Percentiles rank a stretch among this genome's conserved stretches.
phyloP scores from a whole-genome alignment of 495 filamentous ascomycete genomes.

The Neurospora sp. region DNA sequence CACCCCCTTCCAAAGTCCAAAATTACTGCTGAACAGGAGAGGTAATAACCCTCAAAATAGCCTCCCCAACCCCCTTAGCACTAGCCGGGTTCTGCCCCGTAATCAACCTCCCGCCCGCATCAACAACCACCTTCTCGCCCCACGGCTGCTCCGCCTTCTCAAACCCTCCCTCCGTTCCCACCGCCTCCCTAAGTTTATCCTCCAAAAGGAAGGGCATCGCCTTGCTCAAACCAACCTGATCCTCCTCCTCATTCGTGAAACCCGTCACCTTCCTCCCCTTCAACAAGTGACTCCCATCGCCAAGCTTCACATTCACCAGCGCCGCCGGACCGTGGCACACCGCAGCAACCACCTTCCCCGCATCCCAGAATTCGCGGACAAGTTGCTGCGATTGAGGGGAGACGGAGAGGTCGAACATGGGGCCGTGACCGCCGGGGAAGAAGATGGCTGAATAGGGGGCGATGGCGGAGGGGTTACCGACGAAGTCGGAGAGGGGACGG shows the following conservation, averaged over 20 bases:
- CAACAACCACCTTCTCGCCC: slow-evolving; percentile 50
- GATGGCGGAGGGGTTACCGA: slow-evolving; percentile 47
- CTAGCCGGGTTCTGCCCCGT: slow-evolving; percentile 70
- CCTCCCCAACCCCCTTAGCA: slow-evolving; percentile 49
- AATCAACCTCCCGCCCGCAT: slow-evolving; percentile 45
- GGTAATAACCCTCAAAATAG: slow-evolving; percentile 23
- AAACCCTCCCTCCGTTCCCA: slow-evolving; percentile 43
- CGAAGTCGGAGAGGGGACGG: slow-evolving; percentile 37
- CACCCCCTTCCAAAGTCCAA: background rate
- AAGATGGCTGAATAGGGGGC: slow-evolving; percentile 46
- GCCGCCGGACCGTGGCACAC: slow-evolving; percentile 62
- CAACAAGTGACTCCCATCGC: slow-evolving; percentile 40
- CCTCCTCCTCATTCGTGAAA: slow-evolving; percentile 62
- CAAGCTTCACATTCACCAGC: slow-evolving; percentile 46
- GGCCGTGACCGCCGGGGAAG: slow-evolving; percentile 71
- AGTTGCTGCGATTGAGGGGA: slow-evolving; percentile 44
- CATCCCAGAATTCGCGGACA: slow-evolving; percentile 49
- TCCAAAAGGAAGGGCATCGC: slow-evolving; percentile 59
- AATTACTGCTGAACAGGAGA: background rate
- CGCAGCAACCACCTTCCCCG: slow-evolving; percentile 52
- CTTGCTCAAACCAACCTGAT: slow-evolving; percentile 32
- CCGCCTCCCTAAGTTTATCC: slow-evolving; percentile 38
- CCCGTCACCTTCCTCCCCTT: slow-evolving; percentile 51
- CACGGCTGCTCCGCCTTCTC: slow-evolving; percentile 50
- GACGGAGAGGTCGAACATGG: slow-evolving; percentile 59